These are phyloP conservation scores for Cystoderma amianthinum DNA, from an alignment of 768 basidiomycete genomes.

Conservation along the genomic window DNA sequence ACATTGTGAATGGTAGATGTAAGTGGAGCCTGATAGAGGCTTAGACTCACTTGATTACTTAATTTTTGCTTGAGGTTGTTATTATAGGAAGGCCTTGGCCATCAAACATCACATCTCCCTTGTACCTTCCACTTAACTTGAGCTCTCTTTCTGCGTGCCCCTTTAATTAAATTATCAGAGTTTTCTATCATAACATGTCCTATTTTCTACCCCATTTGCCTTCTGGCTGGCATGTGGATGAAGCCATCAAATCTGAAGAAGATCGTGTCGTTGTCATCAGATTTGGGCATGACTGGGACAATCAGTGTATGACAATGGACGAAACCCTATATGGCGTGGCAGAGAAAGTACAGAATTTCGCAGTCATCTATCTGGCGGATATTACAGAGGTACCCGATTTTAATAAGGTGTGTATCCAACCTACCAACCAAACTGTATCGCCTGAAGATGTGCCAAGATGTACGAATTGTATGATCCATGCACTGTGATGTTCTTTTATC, in stretches of 20 bases:
- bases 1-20: neutral
- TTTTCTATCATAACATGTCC: constrained; percentile 70
- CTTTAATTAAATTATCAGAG: too few species aligned
- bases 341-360: constrained; percentile 98
- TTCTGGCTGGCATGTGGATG: constrained; percentile 98
- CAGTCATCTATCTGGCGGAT: constrained; percentile 92
- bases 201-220: constrained; percentile 86
- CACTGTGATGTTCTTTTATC: constrained; percentile 98
- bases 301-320: constrained; percentile 98
- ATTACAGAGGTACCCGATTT: constrained; percentile 98
- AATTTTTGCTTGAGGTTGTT: too few species aligned
- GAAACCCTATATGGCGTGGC: constrained; percentile 89
- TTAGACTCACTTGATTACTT: too few species aligned
- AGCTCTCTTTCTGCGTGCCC: too few species aligned
- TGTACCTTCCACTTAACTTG: too few species aligned
- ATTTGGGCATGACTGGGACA: constrained; percentile 92
- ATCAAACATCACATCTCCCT: too few species aligned
- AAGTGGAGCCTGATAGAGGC: too few species aligned
- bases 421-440: neutral
- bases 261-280: constrained; percentile 91
- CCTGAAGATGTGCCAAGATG: constrained; percentile 51
- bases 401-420: constrained; percentile 67
- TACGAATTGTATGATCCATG: constrained; percentile 97
- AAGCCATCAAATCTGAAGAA: constrained; percentile 97
- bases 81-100: too few species aligned